Evolutionary conservation across 2,329 filamentous ascomycete genomes (phyloP).

Genomic region (Immersiporthe knoxdaviesiana): DNA sequence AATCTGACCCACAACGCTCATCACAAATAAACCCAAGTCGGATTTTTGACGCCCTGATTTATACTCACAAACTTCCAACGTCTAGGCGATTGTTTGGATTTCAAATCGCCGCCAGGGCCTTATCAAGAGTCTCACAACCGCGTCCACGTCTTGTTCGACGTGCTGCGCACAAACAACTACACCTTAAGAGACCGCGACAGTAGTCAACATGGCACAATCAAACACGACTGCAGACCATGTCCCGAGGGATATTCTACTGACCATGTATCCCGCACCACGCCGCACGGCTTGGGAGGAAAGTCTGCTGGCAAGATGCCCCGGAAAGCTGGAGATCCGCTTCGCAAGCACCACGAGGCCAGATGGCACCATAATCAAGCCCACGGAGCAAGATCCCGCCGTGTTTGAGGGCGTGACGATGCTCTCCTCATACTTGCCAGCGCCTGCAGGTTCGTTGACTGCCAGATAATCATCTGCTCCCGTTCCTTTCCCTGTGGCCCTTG

Average conservation of each 20-base stretch:
- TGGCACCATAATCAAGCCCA: constrained; percentile 30
- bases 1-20: neutral
- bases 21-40: neutral
- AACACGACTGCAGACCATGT: neutral
- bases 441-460: constrained; percentile 14
- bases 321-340: constrained; percentile 40
- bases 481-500: neutral
- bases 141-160: neutral
- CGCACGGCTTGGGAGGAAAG: constrained; percentile 20
- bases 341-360: constrained; percentile 31
- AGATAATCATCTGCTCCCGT: neutral
- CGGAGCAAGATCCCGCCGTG: constrained; percentile 35
- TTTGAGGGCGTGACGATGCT: constrained; percentile 44
- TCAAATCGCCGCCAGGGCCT: neutral
- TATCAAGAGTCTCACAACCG: neutral
- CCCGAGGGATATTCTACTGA: constrained; percentile 17
- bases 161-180: neutral
- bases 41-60: neutral
- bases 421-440: constrained; percentile 39
- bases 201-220: neutral
- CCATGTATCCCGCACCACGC: constrained; percentile 16
- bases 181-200: neutral
- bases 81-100: neutral
- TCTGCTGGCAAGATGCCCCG: constrained; percentile 9
- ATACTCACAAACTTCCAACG: neutral